Base-by-base conservation (phyloP, 164 flowering plant genomes). In the Annona squamosa region DNA sequence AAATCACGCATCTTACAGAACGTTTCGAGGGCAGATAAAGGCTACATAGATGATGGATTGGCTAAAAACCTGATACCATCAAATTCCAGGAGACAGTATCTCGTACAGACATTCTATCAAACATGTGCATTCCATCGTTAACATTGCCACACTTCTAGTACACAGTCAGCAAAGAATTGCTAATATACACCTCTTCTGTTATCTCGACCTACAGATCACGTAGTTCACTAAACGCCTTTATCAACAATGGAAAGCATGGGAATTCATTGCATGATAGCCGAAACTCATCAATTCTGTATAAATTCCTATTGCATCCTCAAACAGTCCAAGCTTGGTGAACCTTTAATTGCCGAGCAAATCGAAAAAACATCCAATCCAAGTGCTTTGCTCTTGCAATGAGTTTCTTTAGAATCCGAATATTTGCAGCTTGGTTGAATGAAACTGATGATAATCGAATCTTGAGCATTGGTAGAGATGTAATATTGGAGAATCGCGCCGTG, bases 221-320 rank as follows among this genome's bases (percentile, higher is more conserved):
- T 69, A 79, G 73, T 62, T 73, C 83, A 46, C 82, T 85, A 71
- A 84, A 85, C 1, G 88, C 86, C 80, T 87, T 84, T 57, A 88
- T 82, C 74, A 88, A 76, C 75, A 76, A 74, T 2, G 90, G 87
- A 52, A 88, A 82, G 43, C 73, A 77, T 0, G 64, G 46, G 66
- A 82, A 81, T 37, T 77, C 67, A 67, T 76, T 78, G 72, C 63
- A 1, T 65, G 76, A 48, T 77, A 4, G 56, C 84, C 85, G 57
- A 19, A 62, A 52, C 79, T 75, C 68, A 84, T 68, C 82, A 81
- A 43, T 48, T 68, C 18, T 47, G 81, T 10, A 75, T 81, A 86
- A 56, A 74, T 47, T 76, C 68, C 46, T 18, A 84, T 73, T 9
- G 84, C 87, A 68, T 81, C 78, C 42, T 74, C 82, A 73, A 70